These are phyloP conservation scores for Alternaria conjuncta DNA, from an alignment of 2,329 filamentous ascomycete species.

Conservation along the genomic window DNA sequence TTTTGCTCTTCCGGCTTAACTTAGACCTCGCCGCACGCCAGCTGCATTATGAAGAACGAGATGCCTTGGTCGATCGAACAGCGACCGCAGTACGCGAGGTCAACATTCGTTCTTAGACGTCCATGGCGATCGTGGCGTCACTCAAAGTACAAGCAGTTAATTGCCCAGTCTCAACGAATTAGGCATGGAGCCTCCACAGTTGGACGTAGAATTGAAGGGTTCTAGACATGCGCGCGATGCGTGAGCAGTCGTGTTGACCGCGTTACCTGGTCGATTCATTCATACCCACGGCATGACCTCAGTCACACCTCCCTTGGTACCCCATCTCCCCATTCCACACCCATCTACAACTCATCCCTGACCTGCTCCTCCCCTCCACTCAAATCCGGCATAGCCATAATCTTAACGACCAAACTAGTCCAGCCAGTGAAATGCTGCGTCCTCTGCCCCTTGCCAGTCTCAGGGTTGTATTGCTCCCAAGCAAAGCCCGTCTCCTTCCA, in stretches of 20 bases:
- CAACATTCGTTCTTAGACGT: not conserved
- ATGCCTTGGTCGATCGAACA: not conserved
- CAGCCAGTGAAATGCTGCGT: conserved; percentile 98
- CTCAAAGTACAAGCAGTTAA: not conserved
- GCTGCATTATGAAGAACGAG: not conserved
- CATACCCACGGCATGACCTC: too few species aligned
- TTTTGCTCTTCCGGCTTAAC: not conserved
- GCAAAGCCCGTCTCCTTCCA: conserved; percentile 95
- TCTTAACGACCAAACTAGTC: conserved; percentile 98
- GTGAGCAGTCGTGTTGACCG: too few species aligned
- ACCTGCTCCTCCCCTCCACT: conserved; percentile 20
- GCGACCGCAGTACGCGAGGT: not conserved
- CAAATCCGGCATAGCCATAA: conserved; percentile 91
- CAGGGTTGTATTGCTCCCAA: conserved; percentile 98
- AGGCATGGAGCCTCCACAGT: not conserved
- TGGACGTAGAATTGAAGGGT: not conserved
- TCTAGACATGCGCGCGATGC: too few species aligned
- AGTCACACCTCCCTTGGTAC: too few species aligned
- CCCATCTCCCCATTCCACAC: not conserved
- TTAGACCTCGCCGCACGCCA: not conserved
- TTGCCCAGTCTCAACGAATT: not conserved
- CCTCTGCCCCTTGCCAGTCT: conserved; percentile 89
- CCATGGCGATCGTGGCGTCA: not conserved
- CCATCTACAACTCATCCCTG: conserved; percentile 40
- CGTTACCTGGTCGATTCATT: too few species aligned